phyloP scores from a whole-genome alignment of 345 rosid genomes.

The Lepidium aucheri region DNA sequence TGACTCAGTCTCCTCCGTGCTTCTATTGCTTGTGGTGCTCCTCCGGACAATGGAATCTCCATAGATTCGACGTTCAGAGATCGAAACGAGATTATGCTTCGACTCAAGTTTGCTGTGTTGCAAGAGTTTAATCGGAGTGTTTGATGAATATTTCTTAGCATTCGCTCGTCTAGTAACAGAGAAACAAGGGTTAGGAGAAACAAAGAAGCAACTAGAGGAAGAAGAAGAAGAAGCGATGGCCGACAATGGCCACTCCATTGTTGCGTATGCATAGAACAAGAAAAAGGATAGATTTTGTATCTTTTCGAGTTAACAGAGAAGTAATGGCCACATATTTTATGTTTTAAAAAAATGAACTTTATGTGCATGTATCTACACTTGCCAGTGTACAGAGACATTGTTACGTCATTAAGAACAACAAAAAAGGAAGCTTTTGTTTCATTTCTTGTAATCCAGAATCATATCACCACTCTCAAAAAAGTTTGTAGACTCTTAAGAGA shows the following conservation, averaged over 20 bases:
- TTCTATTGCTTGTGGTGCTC: constrained; percentile 27
- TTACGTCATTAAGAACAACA: no score
- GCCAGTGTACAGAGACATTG: neutral
- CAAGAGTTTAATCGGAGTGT: neutral
- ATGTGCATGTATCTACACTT: neutral
- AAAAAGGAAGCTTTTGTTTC: constrained; percentile 2
- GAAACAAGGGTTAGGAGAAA: neutral
- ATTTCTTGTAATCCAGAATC: neutral
- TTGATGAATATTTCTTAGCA: neutral
- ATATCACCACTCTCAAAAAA: neutral
- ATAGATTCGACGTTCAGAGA: constrained; percentile 11
- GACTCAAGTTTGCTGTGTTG: neutral
- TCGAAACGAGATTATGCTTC: constrained; percentile 8
- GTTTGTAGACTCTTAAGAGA: neutral
- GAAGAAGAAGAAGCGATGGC: constrained; percentile 18
- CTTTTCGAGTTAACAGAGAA: constrained; percentile 11
- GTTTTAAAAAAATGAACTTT: no score
- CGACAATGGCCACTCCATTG: constrained; percentile 27
- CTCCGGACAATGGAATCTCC: constrained; percentile 21
- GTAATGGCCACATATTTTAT: constrained; percentile 22
- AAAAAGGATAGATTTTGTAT: constrained; percentile 13
- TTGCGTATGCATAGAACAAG: constrained; percentile 1
- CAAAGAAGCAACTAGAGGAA: constrained; percentile 2
- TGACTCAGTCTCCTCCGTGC: constrained; percentile 17
- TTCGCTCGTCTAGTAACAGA: neutral